Conservation (phyloP, 1,139 yeast species). For the Debaryomyces subglobosus region DNA sequence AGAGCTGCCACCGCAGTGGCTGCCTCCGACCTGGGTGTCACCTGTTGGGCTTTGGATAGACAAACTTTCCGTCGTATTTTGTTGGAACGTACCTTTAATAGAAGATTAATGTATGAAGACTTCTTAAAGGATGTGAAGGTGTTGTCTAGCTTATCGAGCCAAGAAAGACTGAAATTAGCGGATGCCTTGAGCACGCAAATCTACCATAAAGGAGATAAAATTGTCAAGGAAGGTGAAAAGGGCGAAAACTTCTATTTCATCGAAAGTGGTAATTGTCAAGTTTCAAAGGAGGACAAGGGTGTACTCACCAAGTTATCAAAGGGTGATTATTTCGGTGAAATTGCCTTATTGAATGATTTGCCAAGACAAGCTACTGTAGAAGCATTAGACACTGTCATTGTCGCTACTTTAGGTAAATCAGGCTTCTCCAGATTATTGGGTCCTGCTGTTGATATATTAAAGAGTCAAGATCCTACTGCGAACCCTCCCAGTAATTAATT, state of each 20-base stretch:
- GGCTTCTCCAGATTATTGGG: slow-evolving; percentile 95
- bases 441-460: slow-evolving; percentile 81
- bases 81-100: slow-evolving; percentile 86
- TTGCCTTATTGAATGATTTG: slow-evolving; percentile 85
- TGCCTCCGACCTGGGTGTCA: slow-evolving; percentile 56
- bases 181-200: slow-evolving; percentile 87
- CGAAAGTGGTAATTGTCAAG: slow-evolving; percentile 85
- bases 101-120: slow-evolving; percentile 88
- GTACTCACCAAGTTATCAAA: slow-evolving; percentile 62
- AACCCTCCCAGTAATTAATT: slow-evolving; percentile 1
- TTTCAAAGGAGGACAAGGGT: slow-evolving; percentile 61
- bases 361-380: slow-evolving; percentile 95
- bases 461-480: slow-evolving; percentile 76
- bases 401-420: slow-evolving; percentile 86
- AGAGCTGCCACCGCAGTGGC: slow-evolving; percentile 96
- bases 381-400: slow-evolving; percentile 76
- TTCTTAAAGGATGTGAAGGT: slow-evolving; percentile 88
- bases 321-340: slow-evolving; percentile 96
- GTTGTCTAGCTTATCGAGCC: slow-evolving; percentile 67
- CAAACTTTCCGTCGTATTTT: slow-evolving; percentile 89
- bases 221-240: slow-evolving; percentile 84
- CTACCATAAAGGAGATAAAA: slow-evolving; percentile 71
- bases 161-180: slow-evolving; percentile 89
- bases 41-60: slow-evolving; percentile 89
- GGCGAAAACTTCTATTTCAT: slow-evolving; percentile 93